phyloP scores from a whole-genome alignment of 495 filamentous ascomycete species.

The Tuber brumale region DNA sequence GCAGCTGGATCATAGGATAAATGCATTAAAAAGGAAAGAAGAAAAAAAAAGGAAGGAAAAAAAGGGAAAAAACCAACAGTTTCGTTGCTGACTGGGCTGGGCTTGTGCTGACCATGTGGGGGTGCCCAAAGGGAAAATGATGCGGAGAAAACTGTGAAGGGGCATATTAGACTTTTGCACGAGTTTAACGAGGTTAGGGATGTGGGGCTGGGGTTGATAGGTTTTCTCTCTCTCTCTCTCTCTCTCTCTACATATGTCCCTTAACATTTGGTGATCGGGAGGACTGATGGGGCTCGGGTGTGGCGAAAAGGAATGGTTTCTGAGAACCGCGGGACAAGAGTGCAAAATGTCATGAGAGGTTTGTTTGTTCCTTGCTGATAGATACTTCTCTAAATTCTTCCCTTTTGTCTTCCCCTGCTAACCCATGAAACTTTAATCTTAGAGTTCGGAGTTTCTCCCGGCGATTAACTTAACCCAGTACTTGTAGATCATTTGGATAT shows the following conservation, averaged over 20 bases:
- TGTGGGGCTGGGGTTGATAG: constrained; percentile 39
- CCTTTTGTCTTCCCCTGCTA: neutral
- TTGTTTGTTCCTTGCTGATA: neutral
- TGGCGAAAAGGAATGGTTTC: constrained; percentile 32
- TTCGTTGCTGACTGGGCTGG: neutral
- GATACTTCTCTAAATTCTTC: too few species aligned
- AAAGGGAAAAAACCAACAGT: neutral
- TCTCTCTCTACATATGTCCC: neutral
- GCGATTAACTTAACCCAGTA: constrained; percentile 8
- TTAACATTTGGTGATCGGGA: neutral
- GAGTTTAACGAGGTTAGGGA: constrained; percentile 41
- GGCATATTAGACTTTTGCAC: constrained; percentile 38
- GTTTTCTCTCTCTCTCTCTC: neutral
- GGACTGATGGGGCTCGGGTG: neutral
- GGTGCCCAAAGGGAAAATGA: neutral
- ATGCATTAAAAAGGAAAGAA: neutral
- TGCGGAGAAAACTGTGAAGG: constrained; percentile 34
- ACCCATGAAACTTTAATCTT: neutral
- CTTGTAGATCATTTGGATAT: neutral
- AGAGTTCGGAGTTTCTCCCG: constrained; percentile 32
- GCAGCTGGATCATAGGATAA: neutral
- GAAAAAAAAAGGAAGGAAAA: neutral
- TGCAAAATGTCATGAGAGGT: constrained; percentile 37
- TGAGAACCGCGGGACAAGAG: constrained; percentile 33
- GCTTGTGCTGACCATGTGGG: neutral